Percentiles rank a stretch among this genome's conserved stretches.
Evolutionary conservation across 805 yeast species (phyloP).

Genomic region (Wickerhamomyces canadensis): DNA sequence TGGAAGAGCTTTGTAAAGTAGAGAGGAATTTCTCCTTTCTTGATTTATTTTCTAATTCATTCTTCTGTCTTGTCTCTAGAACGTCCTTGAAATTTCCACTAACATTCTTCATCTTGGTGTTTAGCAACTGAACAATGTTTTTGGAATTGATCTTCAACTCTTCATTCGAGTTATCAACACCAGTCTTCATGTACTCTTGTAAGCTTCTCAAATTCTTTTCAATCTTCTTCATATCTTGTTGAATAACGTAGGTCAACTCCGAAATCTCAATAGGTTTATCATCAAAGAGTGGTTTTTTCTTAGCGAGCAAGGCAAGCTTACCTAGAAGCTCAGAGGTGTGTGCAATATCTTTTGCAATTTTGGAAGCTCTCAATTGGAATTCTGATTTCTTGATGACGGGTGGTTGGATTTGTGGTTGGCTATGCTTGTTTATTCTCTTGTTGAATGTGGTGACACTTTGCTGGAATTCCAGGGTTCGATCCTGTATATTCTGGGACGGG

Average conservation of each 20-base stretch:
- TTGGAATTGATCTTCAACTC: constrained; percentile 67
- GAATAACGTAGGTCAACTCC: constrained; percentile 73
- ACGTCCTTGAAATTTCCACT: constrained; percentile 89
- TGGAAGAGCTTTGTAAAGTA: constrained; percentile 22
- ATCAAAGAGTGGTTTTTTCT: constrained; percentile 84
- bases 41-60: constrained; percentile 72
- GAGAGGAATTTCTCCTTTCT: constrained; percentile 83
- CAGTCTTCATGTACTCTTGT: constrained; percentile 45
- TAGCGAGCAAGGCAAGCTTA: constrained; percentile 78
- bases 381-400: constrained; percentile 30
- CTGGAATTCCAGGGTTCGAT: constrained; percentile 88
- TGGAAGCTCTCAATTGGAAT: constrained; percentile 66
- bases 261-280: constrained; percentile 93
- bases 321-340: constrained; percentile 76
- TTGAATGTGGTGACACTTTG: constrained; percentile 80
- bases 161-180: constrained; percentile 35
- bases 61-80: constrained; percentile 79
- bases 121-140: constrained; percentile 81
- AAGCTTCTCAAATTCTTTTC: constrained; percentile 63
- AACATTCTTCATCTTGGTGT: constrained; percentile 86
- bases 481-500: constrained; percentile 41
- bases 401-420: constrained; percentile 11
- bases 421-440: constrained; percentile 41
- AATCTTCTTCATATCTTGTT: constrained; percentile 80
- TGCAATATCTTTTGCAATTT: constrained; percentile 84